These are phyloP conservation scores for Pichia thaimueangensis DNA, from an alignment of 805 yeast species.

Conservation along the genomic window DNA sequence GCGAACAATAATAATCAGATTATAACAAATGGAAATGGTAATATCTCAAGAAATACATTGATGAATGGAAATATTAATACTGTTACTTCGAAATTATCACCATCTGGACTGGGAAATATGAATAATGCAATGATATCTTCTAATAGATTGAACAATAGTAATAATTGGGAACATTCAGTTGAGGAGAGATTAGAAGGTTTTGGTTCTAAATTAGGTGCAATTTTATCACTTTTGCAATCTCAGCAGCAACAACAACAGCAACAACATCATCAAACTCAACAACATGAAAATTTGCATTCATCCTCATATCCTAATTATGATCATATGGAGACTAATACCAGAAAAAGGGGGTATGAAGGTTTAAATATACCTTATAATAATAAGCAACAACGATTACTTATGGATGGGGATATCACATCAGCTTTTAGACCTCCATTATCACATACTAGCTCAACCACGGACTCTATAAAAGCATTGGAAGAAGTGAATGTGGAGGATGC, in stretches of 20 bases:
- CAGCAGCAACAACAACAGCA: constrained; percentile 7
- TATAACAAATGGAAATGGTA: not conserved
- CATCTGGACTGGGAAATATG: not conserved
- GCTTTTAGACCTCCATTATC: not conserved
- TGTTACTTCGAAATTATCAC: not conserved
- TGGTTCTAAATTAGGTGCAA: constrained; percentile 34
- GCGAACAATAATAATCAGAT: not conserved
- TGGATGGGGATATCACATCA: not conserved
- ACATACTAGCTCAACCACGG: not conserved
- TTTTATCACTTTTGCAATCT: constrained; percentile 31
- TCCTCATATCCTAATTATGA: not conserved
- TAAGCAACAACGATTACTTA: not conserved
- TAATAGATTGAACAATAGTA: constrained; percentile 21
- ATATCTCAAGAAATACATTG: not conserved
- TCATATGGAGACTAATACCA: not conserved
- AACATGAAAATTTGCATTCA: not conserved
- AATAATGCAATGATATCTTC: not conserved
- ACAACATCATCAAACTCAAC: not conserved
- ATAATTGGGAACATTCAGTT: constrained; percentile 31
- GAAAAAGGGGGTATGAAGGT: not conserved
- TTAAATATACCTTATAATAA: not conserved
- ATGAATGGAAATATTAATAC: not conserved
- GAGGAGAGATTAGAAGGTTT: constrained; percentile 35
- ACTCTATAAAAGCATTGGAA: not conserved
- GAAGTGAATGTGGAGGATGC: not conserved